Conservation (phyloP, 495 filamentous ascomycete species). For the Astrocystis sublimbata region DNA sequence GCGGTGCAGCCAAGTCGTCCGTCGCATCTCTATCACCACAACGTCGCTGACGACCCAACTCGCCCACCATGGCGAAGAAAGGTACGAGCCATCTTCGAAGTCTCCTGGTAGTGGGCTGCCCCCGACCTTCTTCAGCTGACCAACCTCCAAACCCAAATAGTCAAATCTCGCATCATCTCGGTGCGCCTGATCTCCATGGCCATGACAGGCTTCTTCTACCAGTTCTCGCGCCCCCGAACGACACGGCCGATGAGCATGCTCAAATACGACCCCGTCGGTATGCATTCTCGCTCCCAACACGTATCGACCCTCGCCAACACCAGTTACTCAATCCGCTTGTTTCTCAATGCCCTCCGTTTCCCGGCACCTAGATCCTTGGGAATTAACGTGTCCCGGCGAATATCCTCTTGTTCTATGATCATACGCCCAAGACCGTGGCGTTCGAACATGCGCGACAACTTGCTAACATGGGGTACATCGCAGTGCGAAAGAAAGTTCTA, state of each 20-base stretch:
- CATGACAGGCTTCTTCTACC: constrained; percentile 95
- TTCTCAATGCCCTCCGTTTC: neutral
- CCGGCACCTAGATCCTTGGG: too few relatives aligned
- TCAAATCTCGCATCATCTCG: constrained; percentile 86
- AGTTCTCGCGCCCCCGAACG: constrained; percentile 76
- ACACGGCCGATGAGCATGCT: constrained; percentile 90
- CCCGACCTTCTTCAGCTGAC: constrained; percentile 14
- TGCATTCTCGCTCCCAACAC: constrained; percentile 38
- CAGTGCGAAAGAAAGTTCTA: constrained; percentile 84
- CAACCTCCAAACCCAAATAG: constrained; percentile 47
- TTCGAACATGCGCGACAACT: neutral
- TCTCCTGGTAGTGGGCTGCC: neutral
- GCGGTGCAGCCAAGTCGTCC: neutral
- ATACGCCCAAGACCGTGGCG: neutral
- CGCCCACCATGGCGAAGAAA: constrained; percentile 24
- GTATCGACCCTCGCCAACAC: neutral
- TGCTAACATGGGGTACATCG: neutral
- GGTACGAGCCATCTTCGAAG: neutral
- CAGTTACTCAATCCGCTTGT: neutral
- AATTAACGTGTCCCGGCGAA: neutral
- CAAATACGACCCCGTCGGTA: constrained; percentile 98
- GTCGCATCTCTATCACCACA: neutral
- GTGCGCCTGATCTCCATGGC: constrained; percentile 98
- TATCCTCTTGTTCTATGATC: neutral
- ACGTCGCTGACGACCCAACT: constrained; percentile 13